Base-by-base conservation (phyloP, 2,329 filamentous ascomycete genomes). In the Mollisia scopiformis region DNA sequence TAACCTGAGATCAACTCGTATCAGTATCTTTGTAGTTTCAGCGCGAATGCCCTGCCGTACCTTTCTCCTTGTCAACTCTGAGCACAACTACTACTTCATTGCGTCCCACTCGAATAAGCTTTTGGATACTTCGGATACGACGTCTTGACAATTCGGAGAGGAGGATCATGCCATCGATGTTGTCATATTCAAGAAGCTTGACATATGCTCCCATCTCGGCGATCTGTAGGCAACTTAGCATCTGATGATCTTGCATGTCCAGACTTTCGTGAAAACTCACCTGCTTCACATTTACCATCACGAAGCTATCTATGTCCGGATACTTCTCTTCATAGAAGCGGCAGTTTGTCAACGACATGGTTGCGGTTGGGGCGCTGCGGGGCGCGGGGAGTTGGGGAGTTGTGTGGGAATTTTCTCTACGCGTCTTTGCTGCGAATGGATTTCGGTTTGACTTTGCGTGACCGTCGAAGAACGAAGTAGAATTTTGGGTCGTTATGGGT, bases 241-340 rank as follows among this genome's bases (percentile, higher is more conserved):
- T 10, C 64, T 64, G 58, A 54, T 28, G 37, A 27, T 53, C 6
- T 35, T 16, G 11, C 21, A 25, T 31, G n/a, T 31, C 8, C 25
- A 25, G 19, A 19, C 6, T 16, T n/a, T n/a, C 11, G 16, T 11
- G 27, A 46, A 21, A 19, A 74, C 84, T 66, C 76, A 93, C 91
- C 88, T 97, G 93, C 87, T 97, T 96, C 73, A 98, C 95, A 80
- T 98, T 99, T 77, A 99, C 95, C 95, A 99, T 99, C 76, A 99
- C 96, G 81, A 97, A 98, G 84, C 92, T 96, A 81, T 99, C 95
- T 77, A 99, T 94, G 85, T 98, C 95, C 62, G 93, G 93, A 75
- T 90, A 97, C 80, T 96, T 96, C 82, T 97, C 92, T 85, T 97
- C 93, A 78, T 97, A 97, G 80, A 96, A 97, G 74, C 93, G 92